Evolutionary conservation across 2,329 filamentous ascomycete species (phyloP).

Genomic region (Botryotinia convoluta): DNA sequence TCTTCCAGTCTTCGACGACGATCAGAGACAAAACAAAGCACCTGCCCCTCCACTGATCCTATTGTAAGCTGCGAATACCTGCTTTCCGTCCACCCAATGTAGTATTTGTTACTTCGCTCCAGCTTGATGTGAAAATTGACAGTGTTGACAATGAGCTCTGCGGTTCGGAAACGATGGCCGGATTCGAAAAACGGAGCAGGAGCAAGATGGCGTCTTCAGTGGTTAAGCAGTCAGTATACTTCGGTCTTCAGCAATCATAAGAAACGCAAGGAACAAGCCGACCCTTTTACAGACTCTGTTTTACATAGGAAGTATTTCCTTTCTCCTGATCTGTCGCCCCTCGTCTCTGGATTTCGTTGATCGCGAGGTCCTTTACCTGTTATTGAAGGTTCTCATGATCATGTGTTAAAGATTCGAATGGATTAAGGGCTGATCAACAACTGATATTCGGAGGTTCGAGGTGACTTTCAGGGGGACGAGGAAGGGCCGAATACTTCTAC

Average conservation of each 20-base stretch:
- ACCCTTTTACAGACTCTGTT: background rate
- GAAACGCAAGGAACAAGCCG: background rate
- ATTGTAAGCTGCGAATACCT: background rate
- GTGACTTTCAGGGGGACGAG: fast-evolving
- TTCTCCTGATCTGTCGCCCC: background rate
- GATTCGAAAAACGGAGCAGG: background rate
- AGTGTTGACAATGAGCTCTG: background rate
- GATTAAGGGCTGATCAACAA: background rate
- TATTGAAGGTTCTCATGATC: background rate
- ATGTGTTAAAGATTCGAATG: fast-evolving
- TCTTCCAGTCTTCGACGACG: background rate
- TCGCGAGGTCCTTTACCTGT: background rate
- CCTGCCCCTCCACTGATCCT: background rate
- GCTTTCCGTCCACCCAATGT: background rate
- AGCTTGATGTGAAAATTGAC: background rate
- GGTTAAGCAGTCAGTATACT: background rate
- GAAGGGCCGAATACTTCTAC: background rate
- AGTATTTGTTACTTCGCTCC: background rate
- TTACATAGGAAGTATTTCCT: background rate
- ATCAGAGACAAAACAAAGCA: background rate
- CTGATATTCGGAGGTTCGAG: background rate
- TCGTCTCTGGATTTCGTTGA: background rate
- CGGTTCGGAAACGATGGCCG: background rate
- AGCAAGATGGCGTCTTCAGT: background rate
- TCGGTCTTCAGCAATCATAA: no score